Percentiles rank a stretch among this genome's conserved stretches.
These are phyloP conservation scores for Ophiosphaerella narmari DNA, from an alignment of 2,329 filamentous ascomycete genomes.

Conservation along the genomic window DNA sequence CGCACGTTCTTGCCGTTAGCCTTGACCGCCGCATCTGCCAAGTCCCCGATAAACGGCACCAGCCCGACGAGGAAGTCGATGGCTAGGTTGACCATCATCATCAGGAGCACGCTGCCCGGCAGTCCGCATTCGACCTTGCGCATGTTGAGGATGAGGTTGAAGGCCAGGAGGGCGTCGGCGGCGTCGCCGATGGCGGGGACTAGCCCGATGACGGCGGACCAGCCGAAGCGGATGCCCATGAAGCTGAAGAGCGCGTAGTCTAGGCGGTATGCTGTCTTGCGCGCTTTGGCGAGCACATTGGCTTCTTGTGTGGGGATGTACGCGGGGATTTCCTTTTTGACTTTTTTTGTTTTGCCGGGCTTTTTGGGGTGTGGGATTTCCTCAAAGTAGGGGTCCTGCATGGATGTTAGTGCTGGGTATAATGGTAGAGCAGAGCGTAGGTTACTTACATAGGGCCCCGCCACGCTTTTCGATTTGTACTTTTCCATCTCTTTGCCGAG, in stretches of 20 bases:
- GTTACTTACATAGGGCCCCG: slow-evolving; percentile 47
- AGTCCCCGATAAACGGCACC: slow-evolving; percentile 75
- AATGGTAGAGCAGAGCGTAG: not conserved
- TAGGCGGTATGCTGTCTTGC: slow-evolving; percentile 80
- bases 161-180: slow-evolving; percentile 50
- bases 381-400: slow-evolving; percentile 88
- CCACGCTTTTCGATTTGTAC: slow-evolving; percentile 51
- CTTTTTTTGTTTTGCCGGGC: slow-evolving; percentile 77
- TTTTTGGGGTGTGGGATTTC: slow-evolving; percentile 73
- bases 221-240: slow-evolving; percentile 83
- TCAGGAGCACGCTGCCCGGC: slow-evolving; percentile 61
- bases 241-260: slow-evolving; percentile 85
- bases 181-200: slow-evolving; percentile 70
- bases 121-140: slow-evolving; percentile 77
- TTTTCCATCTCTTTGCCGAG: slow-evolving; percentile 54
- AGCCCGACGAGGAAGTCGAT: slow-evolving; percentile 76
- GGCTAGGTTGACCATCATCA: slow-evolving; percentile 81
- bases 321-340: slow-evolving; percentile 80
- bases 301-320: slow-evolving; percentile 84
- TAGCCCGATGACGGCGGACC: slow-evolving; percentile 83
- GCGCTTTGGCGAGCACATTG: slow-evolving; percentile 81
- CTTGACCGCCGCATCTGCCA: slow-evolving; percentile 73
- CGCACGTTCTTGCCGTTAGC: slow-evolving; percentile 78
- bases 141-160: slow-evolving; percentile 76
- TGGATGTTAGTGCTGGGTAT: slow-evolving; percentile 6